Evolutionary conservation across 306 rosid genomes (phyloP), one percentile per base, ranked within the genome.

Genomic region (Sophora flavescens): DNA sequence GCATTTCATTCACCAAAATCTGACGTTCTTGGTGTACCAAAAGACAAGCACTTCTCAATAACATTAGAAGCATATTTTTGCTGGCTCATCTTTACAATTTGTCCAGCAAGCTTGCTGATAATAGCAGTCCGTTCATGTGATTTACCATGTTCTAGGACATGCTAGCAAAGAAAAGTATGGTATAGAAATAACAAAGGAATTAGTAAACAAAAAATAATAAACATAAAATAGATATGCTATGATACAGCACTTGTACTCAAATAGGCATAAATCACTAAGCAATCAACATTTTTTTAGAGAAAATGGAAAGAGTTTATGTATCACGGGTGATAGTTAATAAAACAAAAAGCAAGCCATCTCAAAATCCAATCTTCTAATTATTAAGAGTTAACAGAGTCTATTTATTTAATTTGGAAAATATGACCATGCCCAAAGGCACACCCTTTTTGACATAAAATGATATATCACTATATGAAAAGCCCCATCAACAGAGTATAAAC

Each of bases 31-130:
- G 93, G 83, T 82, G 87, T 81, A 63, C 97, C 96, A 65, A 92
- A 95, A 76, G 92, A 86, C 82, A 92, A 84, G 78, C 99, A 95
- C 82, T 92, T 95, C 83, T 95, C 97, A 7, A 92, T 93, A 74
- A 95, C 99, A 90, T 95, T 95, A 47, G 99, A 95, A 84, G 99
- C 99, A 91, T 87, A 92, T 81, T 95, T 95, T 84, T 95, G 99
- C 78, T 92, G 97, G 82, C 99, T 95, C 97, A 95, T 95, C 87
- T 90, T 88, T 65, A 95, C 92, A 89, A 95, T 95, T 83, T 95
- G 97, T 50, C 99, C 99, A 1, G 93, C 97, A 56, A 95, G 97
- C 90, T 95, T 86, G 85, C 80, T 83, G 85, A 95, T 95, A 70
- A 92, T 86, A 71, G 80, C 85, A 72, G 97, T 80, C 78, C 96